Evolutionary conservation across 805 yeast genomes (phyloP).

Genomic region (Metschnikowia cubensis): DNA sequence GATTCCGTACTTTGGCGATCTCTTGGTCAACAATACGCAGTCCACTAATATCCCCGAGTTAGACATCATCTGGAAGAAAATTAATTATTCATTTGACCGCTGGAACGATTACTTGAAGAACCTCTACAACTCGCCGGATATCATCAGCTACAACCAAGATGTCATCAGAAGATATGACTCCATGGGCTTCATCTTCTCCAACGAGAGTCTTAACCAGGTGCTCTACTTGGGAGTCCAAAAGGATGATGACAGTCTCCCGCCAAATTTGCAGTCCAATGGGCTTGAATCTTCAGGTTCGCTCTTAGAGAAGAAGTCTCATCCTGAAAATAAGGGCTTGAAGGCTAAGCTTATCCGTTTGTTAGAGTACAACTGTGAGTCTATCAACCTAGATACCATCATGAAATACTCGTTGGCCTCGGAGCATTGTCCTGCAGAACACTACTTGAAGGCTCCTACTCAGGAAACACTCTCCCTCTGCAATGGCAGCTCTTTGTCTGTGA

Average conservation of each 20-base stretch:
- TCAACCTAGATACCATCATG: constrained; percentile 56
- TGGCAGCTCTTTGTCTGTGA: constrained; percentile 6
- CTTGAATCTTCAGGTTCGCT: background rate
- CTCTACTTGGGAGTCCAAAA: constrained; percentile 37
- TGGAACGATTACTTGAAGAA: constrained; percentile 72
- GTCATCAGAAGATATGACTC: constrained; percentile 37
- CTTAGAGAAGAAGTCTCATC: background rate
- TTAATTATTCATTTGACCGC: constrained; percentile 68
- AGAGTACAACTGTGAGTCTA: constrained; percentile 39
- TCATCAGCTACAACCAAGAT: constrained; percentile 38
- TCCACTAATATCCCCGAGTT: constrained; percentile 46
- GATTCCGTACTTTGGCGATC: constrained; percentile 88
- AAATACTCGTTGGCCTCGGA: constrained; percentile 59
- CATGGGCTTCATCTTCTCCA: constrained; percentile 42
- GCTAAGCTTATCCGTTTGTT: constrained; percentile 44
- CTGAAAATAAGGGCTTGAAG: constrained; percentile 23
- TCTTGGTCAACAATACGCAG: constrained; percentile 47
- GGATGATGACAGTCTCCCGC: constrained; percentile 23
- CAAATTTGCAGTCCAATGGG: constrained; percentile 8
- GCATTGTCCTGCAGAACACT: constrained; percentile 48
- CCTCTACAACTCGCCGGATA: constrained; percentile 42
- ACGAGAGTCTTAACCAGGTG: constrained; percentile 42
- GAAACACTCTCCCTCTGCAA: background rate
- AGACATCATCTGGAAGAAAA: constrained; percentile 61
- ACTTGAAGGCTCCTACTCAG: constrained; percentile 18